Conservation (phyloP, 805 yeast species). For the Kregervanrija fluxuum region DNA sequence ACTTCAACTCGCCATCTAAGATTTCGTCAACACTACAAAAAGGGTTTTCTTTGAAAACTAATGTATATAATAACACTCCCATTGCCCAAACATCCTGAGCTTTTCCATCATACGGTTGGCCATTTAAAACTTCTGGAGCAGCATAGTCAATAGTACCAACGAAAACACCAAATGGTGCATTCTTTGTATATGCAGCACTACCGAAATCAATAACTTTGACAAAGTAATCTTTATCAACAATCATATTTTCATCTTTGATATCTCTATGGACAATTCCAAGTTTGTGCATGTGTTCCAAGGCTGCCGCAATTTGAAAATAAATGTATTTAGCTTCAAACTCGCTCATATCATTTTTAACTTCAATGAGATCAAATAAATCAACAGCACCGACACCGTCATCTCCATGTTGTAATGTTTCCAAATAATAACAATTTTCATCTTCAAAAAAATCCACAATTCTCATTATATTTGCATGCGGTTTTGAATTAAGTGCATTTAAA, state of each 20-base stretch:
- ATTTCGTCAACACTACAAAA: conserved; percentile 94
- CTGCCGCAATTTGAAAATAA: conserved; percentile 71
- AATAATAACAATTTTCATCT: conserved; percentile 80
- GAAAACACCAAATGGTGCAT: conserved; percentile 95
- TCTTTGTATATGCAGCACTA: conserved; percentile 81
- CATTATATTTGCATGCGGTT: conserved; percentile 85
- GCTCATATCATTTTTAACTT: conserved; percentile 71
- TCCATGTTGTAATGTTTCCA: conserved; percentile 90
- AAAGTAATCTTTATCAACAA: conserved; percentile 74
- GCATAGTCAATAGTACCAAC: conserved; percentile 98
- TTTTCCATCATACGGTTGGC: conserved; percentile 83
- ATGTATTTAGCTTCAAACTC: conserved; percentile 74
- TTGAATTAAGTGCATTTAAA: conserved; percentile 68
- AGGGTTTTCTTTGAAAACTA: conserved; percentile 90
- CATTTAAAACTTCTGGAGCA: conserved; percentile 90
- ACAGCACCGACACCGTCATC: conserved; percentile 64
- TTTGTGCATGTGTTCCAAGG: conserved; percentile 73
- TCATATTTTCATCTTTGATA: conserved; percentile 89
- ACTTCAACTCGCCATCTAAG: conserved; percentile 76
- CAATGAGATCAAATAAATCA: conserved; percentile 89
- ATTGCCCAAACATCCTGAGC: conserved; percentile 98
- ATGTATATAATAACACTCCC: conserved; percentile 84
- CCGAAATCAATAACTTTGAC: conserved; percentile 92
- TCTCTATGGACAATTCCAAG: conserved; percentile 91
- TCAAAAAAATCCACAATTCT: conserved; percentile 86